A percentile compares a stretch with the other conserved stretches of the same genome.
These are phyloP conservation scores for Sugiyamaella mastotermitis DNA, from an alignment of 805 yeast species.

Conservation along the genomic window DNA sequence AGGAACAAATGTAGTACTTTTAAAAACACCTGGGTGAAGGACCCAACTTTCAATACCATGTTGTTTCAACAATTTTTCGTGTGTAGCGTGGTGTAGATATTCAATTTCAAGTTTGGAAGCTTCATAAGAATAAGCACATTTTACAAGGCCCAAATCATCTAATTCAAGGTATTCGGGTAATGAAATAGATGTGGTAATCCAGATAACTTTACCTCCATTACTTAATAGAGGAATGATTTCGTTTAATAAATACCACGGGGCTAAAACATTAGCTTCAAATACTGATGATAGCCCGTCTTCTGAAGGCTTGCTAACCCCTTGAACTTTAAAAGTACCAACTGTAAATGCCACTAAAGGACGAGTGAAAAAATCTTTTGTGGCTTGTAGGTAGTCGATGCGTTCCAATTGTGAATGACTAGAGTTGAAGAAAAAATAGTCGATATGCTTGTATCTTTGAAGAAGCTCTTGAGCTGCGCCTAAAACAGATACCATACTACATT, in stretches of 20 bases:
- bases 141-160: constrained; percentile 66
- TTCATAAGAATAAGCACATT: constrained; percentile 69
- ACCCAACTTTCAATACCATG: constrained; percentile 65
- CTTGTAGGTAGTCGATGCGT: constrained; percentile 83
- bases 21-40: constrained; percentile 92
- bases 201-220: constrained; percentile 61
- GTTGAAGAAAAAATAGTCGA: constrained; percentile 78
- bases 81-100: constrained; percentile 70
- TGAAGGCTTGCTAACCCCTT: constrained; percentile 69
- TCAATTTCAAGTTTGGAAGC: constrained; percentile 88
- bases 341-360: constrained; percentile 83
- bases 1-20: constrained; percentile 70
- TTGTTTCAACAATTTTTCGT: constrained; percentile 39
- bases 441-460: constrained; percentile 50
- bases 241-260: constrained; percentile 81
- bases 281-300: constrained; percentile 77
- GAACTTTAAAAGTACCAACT: constrained; percentile 78
- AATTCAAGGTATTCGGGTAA: constrained; percentile 66
- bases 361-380: constrained; percentile 56
- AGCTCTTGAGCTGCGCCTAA: constrained; percentile 69
- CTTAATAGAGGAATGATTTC: constrained; percentile 51
- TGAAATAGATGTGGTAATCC: constrained; percentile 85
- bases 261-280: constrained; percentile 95
- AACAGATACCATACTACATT: constrained; percentile 82
- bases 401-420: constrained; percentile 85